Evolutionary conservation across 2,329 filamentous ascomycete species (phyloP).

Genomic region (Neopestalotiopsis rosae): DNA sequence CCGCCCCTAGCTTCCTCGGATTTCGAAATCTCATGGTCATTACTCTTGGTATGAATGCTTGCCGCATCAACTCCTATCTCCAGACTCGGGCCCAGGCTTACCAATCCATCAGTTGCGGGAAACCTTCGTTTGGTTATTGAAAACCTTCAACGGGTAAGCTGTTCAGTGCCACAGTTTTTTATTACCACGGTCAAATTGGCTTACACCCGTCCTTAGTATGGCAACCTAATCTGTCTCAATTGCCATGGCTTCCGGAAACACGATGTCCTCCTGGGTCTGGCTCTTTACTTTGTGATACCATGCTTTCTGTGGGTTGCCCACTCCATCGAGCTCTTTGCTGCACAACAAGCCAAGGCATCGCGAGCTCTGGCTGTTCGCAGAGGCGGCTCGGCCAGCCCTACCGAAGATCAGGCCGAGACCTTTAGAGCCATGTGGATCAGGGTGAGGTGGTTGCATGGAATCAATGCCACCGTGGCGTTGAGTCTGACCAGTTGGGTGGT

Average conservation of each 20-base stretch:
- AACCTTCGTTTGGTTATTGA: constrained; percentile 95
- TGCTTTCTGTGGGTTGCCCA: constrained; percentile 91
- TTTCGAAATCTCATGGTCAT: constrained; percentile 97
- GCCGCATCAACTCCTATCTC: constrained; percentile 5
- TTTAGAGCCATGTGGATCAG: constrained; percentile 81
- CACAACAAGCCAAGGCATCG: constrained; percentile 73
- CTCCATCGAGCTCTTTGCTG: constrained; percentile 84
- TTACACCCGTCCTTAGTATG: constrained; percentile 68
- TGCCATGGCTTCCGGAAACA: constrained; percentile 86
- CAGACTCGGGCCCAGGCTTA: constrained; percentile 10
- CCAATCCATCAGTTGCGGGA: constrained; percentile 70
- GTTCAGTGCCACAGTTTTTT: neutral
- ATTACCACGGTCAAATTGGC: constrained; percentile 18
- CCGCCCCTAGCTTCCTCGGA: constrained; percentile 83
- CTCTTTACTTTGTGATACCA: constrained; percentile 86
- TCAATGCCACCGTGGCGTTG: constrained; percentile 85
- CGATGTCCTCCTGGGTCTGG: constrained; percentile 76
- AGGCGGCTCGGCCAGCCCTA: constrained; percentile 56
- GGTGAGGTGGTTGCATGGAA: constrained; percentile 78
- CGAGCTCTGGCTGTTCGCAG: constrained; percentile 57
- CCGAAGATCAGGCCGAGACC: constrained; percentile 65
- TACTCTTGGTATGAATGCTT: constrained; percentile 72
- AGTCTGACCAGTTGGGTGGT: constrained; percentile 83
- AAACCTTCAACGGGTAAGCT: constrained; percentile 85
- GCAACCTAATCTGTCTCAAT: constrained; percentile 87